Evolutionary conservation across 2,329 filamentous ascomycete species (phyloP).

Genomic region (Grosmannia penicillata): DNA sequence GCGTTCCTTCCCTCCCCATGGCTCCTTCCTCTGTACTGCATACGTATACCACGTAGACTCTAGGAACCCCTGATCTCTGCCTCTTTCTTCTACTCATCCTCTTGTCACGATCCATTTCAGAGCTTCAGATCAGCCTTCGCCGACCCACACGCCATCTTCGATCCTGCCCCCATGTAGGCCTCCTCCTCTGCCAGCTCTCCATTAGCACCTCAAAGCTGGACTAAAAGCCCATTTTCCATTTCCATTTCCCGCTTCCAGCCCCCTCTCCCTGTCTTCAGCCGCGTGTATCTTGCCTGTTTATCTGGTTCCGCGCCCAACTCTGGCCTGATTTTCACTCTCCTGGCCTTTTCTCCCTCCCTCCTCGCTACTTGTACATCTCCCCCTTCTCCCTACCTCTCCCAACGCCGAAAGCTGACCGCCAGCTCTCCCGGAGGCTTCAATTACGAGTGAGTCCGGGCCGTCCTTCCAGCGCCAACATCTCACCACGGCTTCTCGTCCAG

Average conservation of each 20-base stretch:
- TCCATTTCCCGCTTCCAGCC: neutral
- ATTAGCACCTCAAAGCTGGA: neutral
- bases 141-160: no score
- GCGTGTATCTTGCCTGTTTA: neutral
- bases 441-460: no score
- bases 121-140: no score
- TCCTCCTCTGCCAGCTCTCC: neutral
- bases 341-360: constrained; percentile 2
- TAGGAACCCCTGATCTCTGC: no score
- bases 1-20: no score
- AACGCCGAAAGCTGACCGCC: neutral
- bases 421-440: neutral
- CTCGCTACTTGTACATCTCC: constrained; percentile 1
- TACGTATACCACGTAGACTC: no score
- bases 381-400: constrained; percentile 1
- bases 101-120: no score
- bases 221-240: neutral
- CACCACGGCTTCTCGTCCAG: neutral
- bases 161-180: neutral
- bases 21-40: no score
- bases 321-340: neutral
- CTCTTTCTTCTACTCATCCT: no score
- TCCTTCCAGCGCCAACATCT: neutral
- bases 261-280: neutral
- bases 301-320: constrained; percentile 4